These are phyloP conservation scores for Ophiostoma populinum DNA, from an alignment of 2,329 filamentous ascomycete genomes.

Conservation along the genomic window DNA sequence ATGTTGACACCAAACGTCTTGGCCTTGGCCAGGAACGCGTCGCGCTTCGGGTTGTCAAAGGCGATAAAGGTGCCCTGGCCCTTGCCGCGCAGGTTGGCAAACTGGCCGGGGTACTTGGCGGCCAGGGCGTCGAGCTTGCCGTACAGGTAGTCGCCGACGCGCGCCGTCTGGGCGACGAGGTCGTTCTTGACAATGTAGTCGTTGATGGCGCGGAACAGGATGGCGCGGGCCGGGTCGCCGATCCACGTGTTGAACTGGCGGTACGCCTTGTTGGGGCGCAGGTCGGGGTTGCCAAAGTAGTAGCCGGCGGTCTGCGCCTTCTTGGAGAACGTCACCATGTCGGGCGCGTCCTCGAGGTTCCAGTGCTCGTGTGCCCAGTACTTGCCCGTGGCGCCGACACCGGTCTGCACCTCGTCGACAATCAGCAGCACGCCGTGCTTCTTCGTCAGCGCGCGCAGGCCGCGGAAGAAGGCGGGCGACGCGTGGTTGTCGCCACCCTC, in stretches of 20 bases:
- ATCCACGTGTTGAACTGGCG: slow-evolving; percentile 98
- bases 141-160: slow-evolving; percentile 65
- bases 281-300: slow-evolving; percentile 66
- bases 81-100: slow-evolving; percentile 73
- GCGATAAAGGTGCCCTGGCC: slow-evolving; percentile 84
- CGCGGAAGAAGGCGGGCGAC: slow-evolving; percentile 70
- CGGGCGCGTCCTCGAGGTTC: slow-evolving; percentile 60
- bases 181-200: slow-evolving; percentile 58
- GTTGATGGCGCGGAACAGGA: slow-evolving; percentile 77
- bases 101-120: slow-evolving; percentile 54
- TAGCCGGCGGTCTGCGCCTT: slow-evolving; percentile 90
- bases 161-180: slow-evolving; percentile 64
- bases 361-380: slow-evolving; percentile 98
- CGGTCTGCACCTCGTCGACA: slow-evolving; percentile 88
- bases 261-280: slow-evolving; percentile 84
- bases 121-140: slow-evolving; percentile 49
- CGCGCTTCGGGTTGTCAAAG: slow-evolving; percentile 67
- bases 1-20: slow-evolving; percentile 77
- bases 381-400: slow-evolving; percentile 78
- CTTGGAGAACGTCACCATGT: slow-evolving; percentile 92
- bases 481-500: slow-evolving; percentile 94
- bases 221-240: slow-evolving; percentile 71
- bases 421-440: slow-evolving; percentile 69
- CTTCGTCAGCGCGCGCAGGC: slow-evolving; percentile 61
- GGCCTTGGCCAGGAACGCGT: slow-evolving; percentile 61